phyloP scores from a whole-genome alignment of 257 asterid species.

The Petunia axillaris region DNA sequence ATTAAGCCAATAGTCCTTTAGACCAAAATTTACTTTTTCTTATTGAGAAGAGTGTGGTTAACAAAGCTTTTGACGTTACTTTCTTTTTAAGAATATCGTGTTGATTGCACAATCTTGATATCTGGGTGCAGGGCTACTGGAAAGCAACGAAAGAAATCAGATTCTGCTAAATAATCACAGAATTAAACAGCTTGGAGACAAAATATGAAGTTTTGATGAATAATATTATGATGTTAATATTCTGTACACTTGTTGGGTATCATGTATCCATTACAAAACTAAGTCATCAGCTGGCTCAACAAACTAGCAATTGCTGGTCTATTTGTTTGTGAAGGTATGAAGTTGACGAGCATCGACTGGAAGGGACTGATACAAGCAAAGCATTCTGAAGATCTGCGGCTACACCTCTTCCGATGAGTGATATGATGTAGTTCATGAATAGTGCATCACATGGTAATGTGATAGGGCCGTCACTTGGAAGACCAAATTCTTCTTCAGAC shows the following conservation, averaged over 20 bases:
- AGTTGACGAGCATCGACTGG: neutral
- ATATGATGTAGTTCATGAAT: neutral
- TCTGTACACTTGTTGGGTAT: neutral
- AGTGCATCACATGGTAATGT: neutral
- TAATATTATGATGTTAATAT: neutral
- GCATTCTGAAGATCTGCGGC: neutral
- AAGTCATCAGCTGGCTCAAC: neutral
- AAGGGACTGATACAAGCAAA: constrained; percentile 22
- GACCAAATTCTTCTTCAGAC: constrained; percentile 37
- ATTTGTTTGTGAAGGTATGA: neutral
- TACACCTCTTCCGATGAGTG: neutral
- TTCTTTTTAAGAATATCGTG: neutral
- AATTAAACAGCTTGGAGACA: neutral
- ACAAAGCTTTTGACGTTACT: neutral
- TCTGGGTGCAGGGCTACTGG: neutral
- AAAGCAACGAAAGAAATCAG: neutral
- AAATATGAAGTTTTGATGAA: neutral
- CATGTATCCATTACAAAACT: neutral
- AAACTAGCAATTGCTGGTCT: neutral
- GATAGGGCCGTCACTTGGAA: neutral
- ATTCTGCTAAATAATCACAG: neutral
- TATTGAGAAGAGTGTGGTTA: neutral
- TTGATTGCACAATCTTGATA: neutral
- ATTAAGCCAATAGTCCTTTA: too few relatives aligned
- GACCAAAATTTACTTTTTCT: too few relatives aligned